phyloP scores from a whole-genome alignment of 106 monocot genomes.

The Agapanthus africanus region DNA sequence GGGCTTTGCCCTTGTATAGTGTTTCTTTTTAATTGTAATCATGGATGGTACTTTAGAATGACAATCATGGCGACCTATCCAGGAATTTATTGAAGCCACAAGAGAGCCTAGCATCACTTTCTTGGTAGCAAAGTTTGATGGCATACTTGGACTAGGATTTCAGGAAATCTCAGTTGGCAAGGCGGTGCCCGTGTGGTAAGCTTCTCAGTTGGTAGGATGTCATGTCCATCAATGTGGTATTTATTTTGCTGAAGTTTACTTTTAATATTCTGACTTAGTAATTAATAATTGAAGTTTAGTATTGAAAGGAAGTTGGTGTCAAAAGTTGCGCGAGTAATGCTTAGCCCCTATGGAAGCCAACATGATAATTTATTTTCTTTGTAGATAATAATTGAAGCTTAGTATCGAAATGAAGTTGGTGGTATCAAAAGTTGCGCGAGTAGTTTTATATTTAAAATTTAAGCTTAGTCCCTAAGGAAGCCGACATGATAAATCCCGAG shows the following conservation, averaged over 20 bases:
- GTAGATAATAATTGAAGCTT: background rate
- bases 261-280: background rate
- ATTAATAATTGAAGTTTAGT: no score
- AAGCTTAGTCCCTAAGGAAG: background rate
- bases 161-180: conserved; percentile 53
- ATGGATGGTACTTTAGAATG: background rate
- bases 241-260: background rate
- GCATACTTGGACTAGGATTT: conserved; percentile 58
- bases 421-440: background rate
- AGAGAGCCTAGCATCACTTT: conserved; percentile 52
- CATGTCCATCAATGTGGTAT: background rate
- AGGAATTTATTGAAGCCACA: conserved; percentile 60
- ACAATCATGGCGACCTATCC: background rate
- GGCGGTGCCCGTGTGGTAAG: conserved; percentile 46
- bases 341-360: no score
- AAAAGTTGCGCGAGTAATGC: no score
- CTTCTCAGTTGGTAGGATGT: conserved; percentile 6
- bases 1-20: background rate
- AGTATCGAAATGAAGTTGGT: background rate
- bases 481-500: background rate
- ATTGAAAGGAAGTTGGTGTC: no score
- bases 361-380: no score
- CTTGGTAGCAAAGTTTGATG: conserved; percentile 57
- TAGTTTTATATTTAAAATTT: background rate
- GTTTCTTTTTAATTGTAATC: background rate